Percentiles rank a stretch among this genome's conserved stretches.
These are phyloP conservation scores for Saccharomycopsis sp. DNA, from an alignment of 805 yeast species.

Conservation along the genomic window DNA sequence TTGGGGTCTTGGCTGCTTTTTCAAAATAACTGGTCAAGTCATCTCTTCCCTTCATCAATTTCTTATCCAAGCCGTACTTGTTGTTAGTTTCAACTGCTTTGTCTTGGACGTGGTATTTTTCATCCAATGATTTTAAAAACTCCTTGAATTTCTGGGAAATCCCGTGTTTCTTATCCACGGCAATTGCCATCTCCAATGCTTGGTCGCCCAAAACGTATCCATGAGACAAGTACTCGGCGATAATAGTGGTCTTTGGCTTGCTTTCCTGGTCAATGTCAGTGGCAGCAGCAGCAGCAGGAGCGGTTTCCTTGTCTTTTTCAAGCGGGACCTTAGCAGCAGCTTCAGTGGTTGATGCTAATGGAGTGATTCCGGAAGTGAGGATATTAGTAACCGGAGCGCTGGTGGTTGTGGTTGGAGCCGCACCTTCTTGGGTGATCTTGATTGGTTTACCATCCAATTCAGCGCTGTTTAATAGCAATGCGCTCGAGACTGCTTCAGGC, in stretches of 20 bases:
- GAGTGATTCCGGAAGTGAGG: conserved; percentile 15
- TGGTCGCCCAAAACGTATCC: conserved; percentile 65
- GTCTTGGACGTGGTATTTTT: conserved; percentile 53
- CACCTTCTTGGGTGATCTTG: conserved; percentile 27
- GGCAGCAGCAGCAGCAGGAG: conserved; percentile 22
- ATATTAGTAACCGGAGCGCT: conserved; percentile 10
- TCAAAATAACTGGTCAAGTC: conserved; percentile 33
- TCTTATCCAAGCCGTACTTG: conserved; percentile 28
- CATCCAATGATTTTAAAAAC: conserved; percentile 49
- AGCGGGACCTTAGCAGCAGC: conserved; percentile 21
- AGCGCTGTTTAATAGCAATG: conserved; percentile 64
- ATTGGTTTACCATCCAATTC: conserved; percentile 58
- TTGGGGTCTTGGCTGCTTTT: conserved; percentile 30
- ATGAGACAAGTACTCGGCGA: conserved; percentile 70
- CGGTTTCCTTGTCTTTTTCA: no score
- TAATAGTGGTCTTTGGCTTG: conserved; percentile 67
- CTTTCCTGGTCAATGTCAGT: conserved; percentile 62
- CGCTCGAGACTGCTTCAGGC: conserved; percentile 61
- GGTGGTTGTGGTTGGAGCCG: conserved; percentile 18
- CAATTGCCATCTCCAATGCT: conserved; percentile 52
- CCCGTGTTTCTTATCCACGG: conserved; percentile 60
- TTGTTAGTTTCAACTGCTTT: conserved; percentile 36
- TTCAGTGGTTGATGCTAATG: conserved; percentile 20
- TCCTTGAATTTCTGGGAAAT: conserved; percentile 46
- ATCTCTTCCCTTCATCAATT: conserved; percentile 34